These are phyloP conservation scores for Paragyromitra xinjiangensis DNA, from an alignment of 495 filamentous ascomycete genomes.

Conservation along the genomic window DNA sequence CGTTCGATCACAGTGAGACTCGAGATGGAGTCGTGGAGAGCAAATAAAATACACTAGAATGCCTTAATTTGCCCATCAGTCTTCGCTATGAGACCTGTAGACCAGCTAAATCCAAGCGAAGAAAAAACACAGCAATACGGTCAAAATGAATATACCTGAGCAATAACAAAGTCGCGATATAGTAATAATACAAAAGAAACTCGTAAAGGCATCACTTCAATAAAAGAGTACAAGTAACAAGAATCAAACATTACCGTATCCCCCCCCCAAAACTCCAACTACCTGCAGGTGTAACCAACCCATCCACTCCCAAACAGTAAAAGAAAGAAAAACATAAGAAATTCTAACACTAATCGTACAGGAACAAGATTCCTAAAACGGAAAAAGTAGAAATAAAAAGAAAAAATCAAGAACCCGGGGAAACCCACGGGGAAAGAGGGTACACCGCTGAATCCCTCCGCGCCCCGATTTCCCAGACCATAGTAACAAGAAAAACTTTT, in stretches of 20 bases:
- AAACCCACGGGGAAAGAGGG: slow-evolving; percentile 18
- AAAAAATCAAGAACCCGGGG: slow-evolving; percentile 4
- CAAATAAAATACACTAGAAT: slow-evolving; percentile 9
- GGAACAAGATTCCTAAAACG: slow-evolving; percentile 26
- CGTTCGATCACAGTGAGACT: slow-evolving; percentile 1
- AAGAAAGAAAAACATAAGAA: slow-evolving; percentile 12
- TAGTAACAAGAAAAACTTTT: slow-evolving; percentile 29
- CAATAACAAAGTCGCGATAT: slow-evolving; percentile 17
- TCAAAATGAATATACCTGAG: not conserved
- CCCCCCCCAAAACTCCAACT: slow-evolving; percentile 42
- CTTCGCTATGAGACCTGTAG: not conserved
- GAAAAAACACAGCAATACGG: not conserved
- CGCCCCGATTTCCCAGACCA: slow-evolving; percentile 7
- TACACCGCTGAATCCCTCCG: slow-evolving; percentile 10
- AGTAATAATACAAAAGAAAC: slow-evolving; percentile 33
- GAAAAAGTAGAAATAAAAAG: slow-evolving; percentile 3
- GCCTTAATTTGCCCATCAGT: not conserved
- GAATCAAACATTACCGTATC: slow-evolving; percentile 34
- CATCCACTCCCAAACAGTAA: slow-evolving; percentile 40
- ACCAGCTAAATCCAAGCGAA: not conserved
- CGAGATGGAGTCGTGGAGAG: slow-evolving; percentile 4
- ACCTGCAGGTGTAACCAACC: slow-evolving; percentile 44
- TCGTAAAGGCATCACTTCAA: slow-evolving; percentile 29
- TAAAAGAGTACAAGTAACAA: slow-evolving; percentile 34
- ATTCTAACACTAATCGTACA: slow-evolving; percentile 36